Evolutionary conservation across 2,329 filamentous ascomycete genomes (phyloP).

Genomic region (Fusarium phyllophilum): DNA sequence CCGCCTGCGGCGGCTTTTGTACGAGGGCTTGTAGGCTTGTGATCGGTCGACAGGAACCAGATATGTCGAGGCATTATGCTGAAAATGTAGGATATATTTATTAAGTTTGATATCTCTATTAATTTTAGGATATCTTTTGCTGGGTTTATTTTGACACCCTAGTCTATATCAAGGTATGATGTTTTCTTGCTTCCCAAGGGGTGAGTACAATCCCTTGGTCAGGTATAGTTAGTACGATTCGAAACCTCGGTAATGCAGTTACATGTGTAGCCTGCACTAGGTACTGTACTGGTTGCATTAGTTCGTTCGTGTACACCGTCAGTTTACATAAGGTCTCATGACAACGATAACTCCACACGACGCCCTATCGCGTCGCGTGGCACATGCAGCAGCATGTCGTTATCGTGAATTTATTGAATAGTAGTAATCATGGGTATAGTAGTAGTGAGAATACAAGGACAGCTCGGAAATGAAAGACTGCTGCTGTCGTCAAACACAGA

Average conservation of each 20-base stretch:
- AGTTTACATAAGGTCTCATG: slow-evolving; percentile 30
- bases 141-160: neutral
- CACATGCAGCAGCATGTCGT: slow-evolving; percentile 14
- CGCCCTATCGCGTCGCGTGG: slow-evolving; percentile 19
- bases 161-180: neutral
- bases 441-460: slow-evolving; percentile 7
- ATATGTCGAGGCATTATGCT: neutral
- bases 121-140: neutral
- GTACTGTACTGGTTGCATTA: slow-evolving; percentile 22
- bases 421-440: slow-evolving; percentile 21
- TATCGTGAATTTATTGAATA: slow-evolving; percentile 7
- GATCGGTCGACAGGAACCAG: slow-evolving; percentile 20
- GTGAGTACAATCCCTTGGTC: neutral
- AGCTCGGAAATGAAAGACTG: slow-evolving; percentile 1
- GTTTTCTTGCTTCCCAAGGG: neutral
- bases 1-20: slow-evolving; percentile 62
- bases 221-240: neutral
- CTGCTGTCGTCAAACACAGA: slow-evolving; percentile 15
- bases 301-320: slow-evolving; percentile 30
- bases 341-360: slow-evolving; percentile 29
- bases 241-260: slow-evolving; percentile 1
- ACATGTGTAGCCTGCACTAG: neutral
- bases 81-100: neutral
- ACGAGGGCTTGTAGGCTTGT: slow-evolving; percentile 58
- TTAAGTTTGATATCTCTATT: too few species aligned